phyloP scores from a whole-genome alignment of 768 basidiomycete species.

The Podaxis rugospora region DNA sequence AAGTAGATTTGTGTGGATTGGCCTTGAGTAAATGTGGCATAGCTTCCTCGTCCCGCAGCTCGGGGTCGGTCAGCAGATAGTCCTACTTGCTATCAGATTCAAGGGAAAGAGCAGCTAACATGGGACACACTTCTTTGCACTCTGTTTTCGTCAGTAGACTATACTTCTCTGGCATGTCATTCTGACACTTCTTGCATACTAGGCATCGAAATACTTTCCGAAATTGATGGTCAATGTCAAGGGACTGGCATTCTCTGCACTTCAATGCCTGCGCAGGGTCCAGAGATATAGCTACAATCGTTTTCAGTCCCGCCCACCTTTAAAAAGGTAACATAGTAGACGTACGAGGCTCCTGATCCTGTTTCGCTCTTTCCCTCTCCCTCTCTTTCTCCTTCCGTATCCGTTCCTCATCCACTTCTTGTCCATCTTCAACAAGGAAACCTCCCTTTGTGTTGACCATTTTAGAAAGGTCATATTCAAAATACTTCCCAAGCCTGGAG shows the following conservation, averaged over 20 bases:
- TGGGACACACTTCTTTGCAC: constrained; percentile 77
- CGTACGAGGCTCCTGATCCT: constrained; percentile 74
- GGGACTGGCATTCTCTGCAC: constrained; percentile 81
- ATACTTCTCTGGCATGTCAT: constrained; percentile 87
- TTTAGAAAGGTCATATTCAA: constrained; percentile 95
- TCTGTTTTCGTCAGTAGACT: constrained; percentile 97
- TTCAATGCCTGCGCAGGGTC: constrained; percentile 75
- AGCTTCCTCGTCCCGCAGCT: constrained; percentile 86
- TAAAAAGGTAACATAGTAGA: neutral
- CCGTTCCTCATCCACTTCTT: constrained; percentile 72
- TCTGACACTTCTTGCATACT: constrained; percentile 89
- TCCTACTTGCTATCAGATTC: constrained; percentile 49
- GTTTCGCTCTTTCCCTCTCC: constrained; percentile 71
- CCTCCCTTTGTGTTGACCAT: constrained; percentile 97
- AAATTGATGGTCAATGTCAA: constrained; percentile 84
- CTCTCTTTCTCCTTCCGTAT: constrained; percentile 76
- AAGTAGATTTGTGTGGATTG: constrained; percentile 93
- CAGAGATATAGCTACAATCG: constrained; percentile 63
- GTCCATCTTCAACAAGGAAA: constrained; percentile 88
- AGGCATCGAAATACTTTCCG: constrained; percentile 78
- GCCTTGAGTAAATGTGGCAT: constrained; percentile 92
- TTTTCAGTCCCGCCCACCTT: neutral
- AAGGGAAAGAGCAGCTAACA: neutral
- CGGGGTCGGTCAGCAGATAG: constrained; percentile 82
- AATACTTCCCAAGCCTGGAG: constrained; percentile 82